Evolutionary conservation across 768 basidiomycete genomes (phyloP), one percentile per base, ranked within the genome.

Genomic region (Leccinum subgranulosum): DNA sequence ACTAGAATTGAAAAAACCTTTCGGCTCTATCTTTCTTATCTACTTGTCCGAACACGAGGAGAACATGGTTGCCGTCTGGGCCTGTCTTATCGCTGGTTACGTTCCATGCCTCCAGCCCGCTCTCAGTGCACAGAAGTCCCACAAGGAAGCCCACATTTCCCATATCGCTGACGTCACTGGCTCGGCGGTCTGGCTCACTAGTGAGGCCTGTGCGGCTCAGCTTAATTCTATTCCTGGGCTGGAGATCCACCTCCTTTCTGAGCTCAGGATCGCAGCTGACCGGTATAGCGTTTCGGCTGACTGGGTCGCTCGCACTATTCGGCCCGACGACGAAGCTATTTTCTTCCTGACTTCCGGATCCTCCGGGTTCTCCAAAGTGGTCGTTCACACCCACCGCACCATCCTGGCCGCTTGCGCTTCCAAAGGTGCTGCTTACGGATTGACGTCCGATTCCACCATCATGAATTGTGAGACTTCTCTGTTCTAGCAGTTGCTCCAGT

Each of bases 381-480:
- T 49, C n/a, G 48, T 49, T 1, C 48, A 49, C 10, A 49, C 48
- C 6, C 48, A 49, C 48, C 27, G 27, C 10, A 49, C 48, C n/a
- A 49, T 49, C 10, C 17, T 49, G 17, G 25, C 48, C 28, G 48
- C 48, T 29, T 49, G 48, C 17, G 17, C 17, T 27, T 49, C 48
- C 27, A 49, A 49, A 28, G 48, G 48, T n/a, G 23, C 27, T 28
- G 48, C 27, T n/a, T 49, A 49, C 28, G 27, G 27, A 10, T 25
- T 49, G 3, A 49, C 48, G 17, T n/a, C 48, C 27, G 5, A 49
- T 14, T 49, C 48, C 9, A 49, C 17, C 25, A 27, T 28, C 27
- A 27, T 76, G 17, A 77, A 77, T 60, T 77, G 76, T 66, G 33
- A 57, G 60, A 25, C 12, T 36, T 17, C 11, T 57, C 10, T 1